Evolutionary conservation across 352 stramenopile species (phyloP).

Genomic region (Pythium rishiriense): DNA sequence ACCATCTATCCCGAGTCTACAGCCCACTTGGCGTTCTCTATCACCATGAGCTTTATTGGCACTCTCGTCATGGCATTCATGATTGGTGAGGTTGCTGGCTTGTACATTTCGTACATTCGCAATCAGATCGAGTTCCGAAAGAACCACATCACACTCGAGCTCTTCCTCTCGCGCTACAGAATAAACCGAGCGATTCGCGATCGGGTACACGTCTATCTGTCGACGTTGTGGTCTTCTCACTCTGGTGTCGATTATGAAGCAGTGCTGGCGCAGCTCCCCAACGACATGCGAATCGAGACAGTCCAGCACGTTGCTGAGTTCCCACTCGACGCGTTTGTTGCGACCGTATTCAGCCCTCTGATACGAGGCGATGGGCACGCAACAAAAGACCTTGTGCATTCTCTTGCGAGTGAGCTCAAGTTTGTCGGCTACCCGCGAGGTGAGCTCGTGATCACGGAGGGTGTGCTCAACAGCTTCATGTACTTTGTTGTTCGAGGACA

Average conservation of each 20-base stretch:
- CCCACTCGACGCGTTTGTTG: conserved; percentile 38
- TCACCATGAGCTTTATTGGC: conserved; percentile 52
- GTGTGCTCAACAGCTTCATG: conserved; percentile 41
- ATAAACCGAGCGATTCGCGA: conserved; percentile 37
- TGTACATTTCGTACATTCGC: conserved; percentile 69
- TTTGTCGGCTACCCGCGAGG: conserved; percentile 56
- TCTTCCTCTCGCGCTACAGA: conserved; percentile 50
- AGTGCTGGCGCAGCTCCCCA: conserved; percentile 47
- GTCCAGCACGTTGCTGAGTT: conserved; percentile 48
- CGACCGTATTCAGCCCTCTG: conserved; percentile 34
- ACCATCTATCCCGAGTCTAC: conserved; percentile 35
- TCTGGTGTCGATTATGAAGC: conserved; percentile 39
- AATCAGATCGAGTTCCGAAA: conserved; percentile 70
- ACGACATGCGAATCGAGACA: conserved; percentile 43
- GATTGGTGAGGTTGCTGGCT: conserved; percentile 64
- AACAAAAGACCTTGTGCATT: conserved; percentile 13
- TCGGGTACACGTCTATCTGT: conserved; percentile 51
- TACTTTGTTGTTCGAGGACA: conserved; percentile 64
- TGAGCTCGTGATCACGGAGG: conserved; percentile 48
- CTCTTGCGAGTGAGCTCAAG: conserved; percentile 32
- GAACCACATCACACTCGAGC: conserved; percentile 55
- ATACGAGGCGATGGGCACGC: conserved; percentile 21
- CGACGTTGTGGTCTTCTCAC: conserved; percentile 55
- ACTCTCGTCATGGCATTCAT: conserved; percentile 67
- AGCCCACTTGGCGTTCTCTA: conserved; percentile 44